These are phyloP conservation scores for Fusarium azukiicola DNA, from an alignment of 2,329 filamentous ascomycete species.

Conservation along the genomic window DNA sequence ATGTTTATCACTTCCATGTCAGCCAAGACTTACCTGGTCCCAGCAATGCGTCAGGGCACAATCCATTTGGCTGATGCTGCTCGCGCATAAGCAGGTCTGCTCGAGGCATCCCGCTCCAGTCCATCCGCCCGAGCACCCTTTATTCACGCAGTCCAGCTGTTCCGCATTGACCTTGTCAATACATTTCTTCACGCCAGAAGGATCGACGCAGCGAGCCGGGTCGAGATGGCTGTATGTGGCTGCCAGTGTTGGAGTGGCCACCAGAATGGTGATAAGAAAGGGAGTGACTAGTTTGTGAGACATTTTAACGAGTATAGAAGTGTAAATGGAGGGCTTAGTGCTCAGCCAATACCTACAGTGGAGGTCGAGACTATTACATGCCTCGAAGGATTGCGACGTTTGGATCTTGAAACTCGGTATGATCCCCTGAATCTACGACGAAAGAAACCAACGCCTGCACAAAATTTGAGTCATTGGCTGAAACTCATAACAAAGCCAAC, in stretches of 20 bases:
- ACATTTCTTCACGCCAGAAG: slow-evolving; percentile 7
- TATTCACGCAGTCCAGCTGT: neutral
- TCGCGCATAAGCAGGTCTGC: neutral
- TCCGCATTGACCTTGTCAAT: neutral
- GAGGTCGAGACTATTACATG: neutral
- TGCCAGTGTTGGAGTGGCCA: neutral
- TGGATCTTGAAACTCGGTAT: neutral
- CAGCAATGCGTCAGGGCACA: slow-evolving; percentile 24
- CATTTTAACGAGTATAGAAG: neutral
- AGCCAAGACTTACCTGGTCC: neutral
- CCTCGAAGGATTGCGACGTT: neutral
- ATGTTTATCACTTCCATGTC: neutral
- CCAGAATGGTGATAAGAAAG: neutral
- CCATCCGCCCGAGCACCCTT: neutral
- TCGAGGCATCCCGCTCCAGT: neutral
- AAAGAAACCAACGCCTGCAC: neutral
- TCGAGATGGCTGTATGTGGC: neutral
- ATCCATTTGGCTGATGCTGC: slow-evolving; percentile 2
- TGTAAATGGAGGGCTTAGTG: neutral
- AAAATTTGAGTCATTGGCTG: neutral
- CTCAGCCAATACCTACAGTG: neutral
- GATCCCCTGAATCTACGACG: neutral
- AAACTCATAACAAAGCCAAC: neutral
- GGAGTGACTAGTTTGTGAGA: neutral
- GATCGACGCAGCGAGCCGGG: neutral